These are phyloP conservation scores for Saccharata proteae DNA, from an alignment of 2,329 filamentous ascomycete species.

Conservation along the genomic window DNA sequence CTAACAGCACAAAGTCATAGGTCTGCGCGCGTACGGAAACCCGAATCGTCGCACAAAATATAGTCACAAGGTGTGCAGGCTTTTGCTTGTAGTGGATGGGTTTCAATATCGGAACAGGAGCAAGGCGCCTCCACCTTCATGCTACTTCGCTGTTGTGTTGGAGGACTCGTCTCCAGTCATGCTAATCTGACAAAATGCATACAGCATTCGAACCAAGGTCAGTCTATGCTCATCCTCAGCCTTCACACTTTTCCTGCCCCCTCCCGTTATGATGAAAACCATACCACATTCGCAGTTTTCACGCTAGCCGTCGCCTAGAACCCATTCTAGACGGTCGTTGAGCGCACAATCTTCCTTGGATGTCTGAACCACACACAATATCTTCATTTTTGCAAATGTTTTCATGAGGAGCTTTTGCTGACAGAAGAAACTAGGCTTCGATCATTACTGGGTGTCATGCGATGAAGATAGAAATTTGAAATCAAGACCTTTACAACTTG, in stretches of 20 bases:
- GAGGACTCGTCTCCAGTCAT: too few species aligned
- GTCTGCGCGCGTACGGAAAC: background rate
- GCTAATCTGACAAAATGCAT: too few species aligned
- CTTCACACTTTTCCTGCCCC: background rate
- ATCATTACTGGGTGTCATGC: too few species aligned
- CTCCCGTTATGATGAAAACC: constrained; percentile 11
- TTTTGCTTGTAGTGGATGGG: background rate
- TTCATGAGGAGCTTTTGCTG: too few species aligned
- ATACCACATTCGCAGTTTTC: constrained; percentile 14
- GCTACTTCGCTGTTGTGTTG: too few species aligned
- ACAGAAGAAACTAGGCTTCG: too few species aligned
- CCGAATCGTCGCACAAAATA: background rate
- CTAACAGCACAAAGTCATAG: constrained; percentile 2
- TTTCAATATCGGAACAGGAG: background rate
- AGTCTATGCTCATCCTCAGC: background rate
- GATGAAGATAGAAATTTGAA: too few species aligned
- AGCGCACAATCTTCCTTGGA: constrained; percentile 29
- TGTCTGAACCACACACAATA: constrained; percentile 19
- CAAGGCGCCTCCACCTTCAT: too few species aligned
- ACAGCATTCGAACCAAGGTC: too few species aligned
- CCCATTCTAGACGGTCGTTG: constrained; percentile 25
- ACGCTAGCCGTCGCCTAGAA: constrained; percentile 27
- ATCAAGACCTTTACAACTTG: too few species aligned
- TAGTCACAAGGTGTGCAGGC: background rate
- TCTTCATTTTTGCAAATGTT: background rate